Evolutionary conservation across 352 stramenopile genomes (phyloP).

Genomic region (Phytophthora cactorum): DNA sequence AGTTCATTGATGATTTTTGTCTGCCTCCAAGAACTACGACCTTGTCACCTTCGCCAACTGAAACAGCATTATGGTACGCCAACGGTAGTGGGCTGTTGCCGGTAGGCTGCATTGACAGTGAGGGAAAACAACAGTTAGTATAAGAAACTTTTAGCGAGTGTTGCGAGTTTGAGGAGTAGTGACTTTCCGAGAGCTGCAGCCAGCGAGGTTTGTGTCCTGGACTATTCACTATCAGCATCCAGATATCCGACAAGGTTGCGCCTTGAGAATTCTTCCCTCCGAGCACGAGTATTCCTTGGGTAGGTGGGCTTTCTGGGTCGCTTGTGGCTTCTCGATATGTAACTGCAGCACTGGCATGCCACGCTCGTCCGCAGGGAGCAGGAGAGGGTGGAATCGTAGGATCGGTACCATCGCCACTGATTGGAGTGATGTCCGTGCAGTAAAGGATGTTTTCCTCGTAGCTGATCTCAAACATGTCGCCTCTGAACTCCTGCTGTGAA

Average conservation of each 20-base stretch:
- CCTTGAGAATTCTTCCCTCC: slow-evolving; percentile 49
- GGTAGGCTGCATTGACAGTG: slow-evolving; percentile 36
- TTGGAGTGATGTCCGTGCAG: slow-evolving; percentile 42
- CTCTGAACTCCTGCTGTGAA: slow-evolving; percentile 18
- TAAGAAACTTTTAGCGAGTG: neutral
- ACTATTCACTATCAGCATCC: slow-evolving; percentile 45
- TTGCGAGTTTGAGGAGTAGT: neutral
- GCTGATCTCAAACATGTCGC: slow-evolving; percentile 53
- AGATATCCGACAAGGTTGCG: slow-evolving; percentile 50
- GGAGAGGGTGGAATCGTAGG: slow-evolving; percentile 12
- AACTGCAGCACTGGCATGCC: slow-evolving; percentile 48
- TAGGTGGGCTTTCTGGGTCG: slow-evolving; percentile 12
- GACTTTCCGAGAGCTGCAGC: slow-evolving; percentile 46
- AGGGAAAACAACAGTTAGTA: neutral
- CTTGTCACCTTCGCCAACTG: slow-evolving; percentile 39
- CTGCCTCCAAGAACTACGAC: slow-evolving; percentile 61
- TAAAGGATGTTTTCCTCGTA: slow-evolving; percentile 46
- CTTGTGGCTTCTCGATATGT: slow-evolving; percentile 22
- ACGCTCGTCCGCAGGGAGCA: slow-evolving; percentile 40
- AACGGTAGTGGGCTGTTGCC: slow-evolving; percentile 61
- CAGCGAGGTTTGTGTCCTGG: slow-evolving; percentile 34
- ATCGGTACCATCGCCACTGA: slow-evolving; percentile 18
- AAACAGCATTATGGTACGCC: slow-evolving; percentile 50
- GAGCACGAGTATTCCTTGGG: slow-evolving; percentile 51
- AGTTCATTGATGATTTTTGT: slow-evolving; percentile 39